Conservation (phyloP, 768 basidiomycete species). For the Phallus indusiatus region DNA sequence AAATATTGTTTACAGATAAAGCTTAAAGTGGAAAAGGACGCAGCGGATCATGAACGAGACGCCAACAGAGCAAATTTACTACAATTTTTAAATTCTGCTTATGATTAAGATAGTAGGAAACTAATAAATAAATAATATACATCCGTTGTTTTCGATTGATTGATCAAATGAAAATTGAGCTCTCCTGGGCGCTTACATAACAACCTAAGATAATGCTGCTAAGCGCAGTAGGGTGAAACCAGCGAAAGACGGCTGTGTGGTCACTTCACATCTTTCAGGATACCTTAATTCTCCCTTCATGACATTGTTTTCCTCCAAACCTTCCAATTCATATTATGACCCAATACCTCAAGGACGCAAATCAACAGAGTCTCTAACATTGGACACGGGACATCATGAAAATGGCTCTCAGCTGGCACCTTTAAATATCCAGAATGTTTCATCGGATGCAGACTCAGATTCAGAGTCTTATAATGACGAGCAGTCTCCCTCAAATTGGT, state of each 20-base stretch:
- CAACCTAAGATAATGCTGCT: too few species aligned
- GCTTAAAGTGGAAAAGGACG: constrained; percentile 52
- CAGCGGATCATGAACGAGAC: constrained; percentile 46
- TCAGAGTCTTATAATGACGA: constrained; percentile 25
- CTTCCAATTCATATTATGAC: neutral
- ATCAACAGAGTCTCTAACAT: neutral
- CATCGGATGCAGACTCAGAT: constrained; percentile 53
- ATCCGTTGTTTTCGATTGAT: neutral
- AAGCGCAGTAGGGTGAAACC: too few species aligned
- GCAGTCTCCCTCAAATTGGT: constrained; percentile 25
- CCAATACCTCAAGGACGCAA: neutral
- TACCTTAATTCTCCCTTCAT: neutral
- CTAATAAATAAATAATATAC: neutral
- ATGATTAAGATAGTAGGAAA: constrained; percentile 18
- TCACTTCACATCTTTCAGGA: neutral
- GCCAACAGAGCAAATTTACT: constrained; percentile 44
- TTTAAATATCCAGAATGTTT: constrained; percentile 37
- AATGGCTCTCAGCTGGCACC: constrained; percentile 31
- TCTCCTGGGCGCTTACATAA: too few species aligned
- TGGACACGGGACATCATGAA: neutral
- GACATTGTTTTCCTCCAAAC: neutral
- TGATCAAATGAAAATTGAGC: too few species aligned
- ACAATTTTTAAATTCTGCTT: constrained; percentile 48
- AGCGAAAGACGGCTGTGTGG: too few species aligned
- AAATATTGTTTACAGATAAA: constrained; percentile 37